Conservation (phyloP, 352 stramenopile genomes). For the Phytophthora cactorum region DNA sequence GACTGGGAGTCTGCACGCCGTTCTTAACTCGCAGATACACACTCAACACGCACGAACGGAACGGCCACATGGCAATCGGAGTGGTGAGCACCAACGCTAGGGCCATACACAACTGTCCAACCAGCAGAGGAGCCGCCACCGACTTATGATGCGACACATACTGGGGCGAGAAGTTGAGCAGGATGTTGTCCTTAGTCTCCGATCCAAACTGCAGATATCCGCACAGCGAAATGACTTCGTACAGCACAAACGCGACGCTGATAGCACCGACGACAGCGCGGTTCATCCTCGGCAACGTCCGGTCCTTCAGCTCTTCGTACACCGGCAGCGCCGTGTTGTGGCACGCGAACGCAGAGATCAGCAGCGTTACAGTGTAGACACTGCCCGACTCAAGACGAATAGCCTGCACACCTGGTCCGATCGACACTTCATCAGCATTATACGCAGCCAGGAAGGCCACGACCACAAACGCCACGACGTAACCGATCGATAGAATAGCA, state of each 20-base stretch:
- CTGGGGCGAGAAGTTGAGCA: slow-evolving; percentile 79
- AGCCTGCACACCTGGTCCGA: slow-evolving; percentile 37
- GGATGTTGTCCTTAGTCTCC: slow-evolving; percentile 72
- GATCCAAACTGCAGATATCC: slow-evolving; percentile 78
- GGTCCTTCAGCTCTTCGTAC: slow-evolving; percentile 73
- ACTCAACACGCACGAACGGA: slow-evolving; percentile 76
- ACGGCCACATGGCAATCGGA: slow-evolving; percentile 81
- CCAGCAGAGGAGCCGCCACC: slow-evolving; percentile 52
- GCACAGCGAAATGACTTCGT: slow-evolving; percentile 69
- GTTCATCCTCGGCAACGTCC: slow-evolving; percentile 67
- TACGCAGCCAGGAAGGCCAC: slow-evolving; percentile 48
- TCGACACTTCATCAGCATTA: slow-evolving; percentile 12
- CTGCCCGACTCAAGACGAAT: slow-evolving; percentile 63
- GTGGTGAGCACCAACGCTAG: slow-evolving; percentile 68
- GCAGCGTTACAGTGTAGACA: slow-evolving; percentile 77
- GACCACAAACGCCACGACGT: slow-evolving; percentile 71
- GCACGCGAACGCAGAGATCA: slow-evolving; percentile 79
- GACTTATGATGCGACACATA: slow-evolving; percentile 54
- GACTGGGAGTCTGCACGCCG: slow-evolving; percentile 69
- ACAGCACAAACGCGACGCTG: slow-evolving; percentile 68
- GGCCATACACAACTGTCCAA: slow-evolving; percentile 71
- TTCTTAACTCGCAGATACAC: slow-evolving; percentile 76
- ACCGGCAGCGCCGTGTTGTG: slow-evolving; percentile 82
- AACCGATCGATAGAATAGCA: slow-evolving; percentile 70
- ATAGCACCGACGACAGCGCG: slow-evolving; percentile 67